Base-by-base conservation (phyloP, 768 basidiomycete genomes). In the Mycena epipterygia region DNA sequence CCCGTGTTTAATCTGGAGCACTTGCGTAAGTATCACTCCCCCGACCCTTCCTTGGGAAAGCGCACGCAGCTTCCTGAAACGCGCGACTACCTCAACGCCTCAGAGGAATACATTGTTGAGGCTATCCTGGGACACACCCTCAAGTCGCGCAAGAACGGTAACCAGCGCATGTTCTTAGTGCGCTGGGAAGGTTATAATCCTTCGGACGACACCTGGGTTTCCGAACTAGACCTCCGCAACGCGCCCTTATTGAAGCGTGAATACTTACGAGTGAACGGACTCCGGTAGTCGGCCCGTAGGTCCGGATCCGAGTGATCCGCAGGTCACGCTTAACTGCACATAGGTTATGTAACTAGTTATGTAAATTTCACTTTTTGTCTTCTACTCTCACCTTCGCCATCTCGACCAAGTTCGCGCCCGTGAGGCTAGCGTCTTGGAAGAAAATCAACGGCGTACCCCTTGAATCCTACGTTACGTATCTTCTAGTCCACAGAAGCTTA, bases 171-270 rank as follows among this genome's bases (percentile, higher is more conserved):
- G 30, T 73, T 49, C 51, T 33, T 33, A 35, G 48, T 62, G 7
- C 62, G 68, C 19, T 73, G 72, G 72, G 53, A 60, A 41, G 72
- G 72, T 2, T 73, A 53, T 41, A 58, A 56, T 8, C 37, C 64
- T 3, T 42, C 57, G 29, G 57, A 69, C 32, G 64, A 73, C 53
- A 17, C 68, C 16, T 73, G 72, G 72, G 59, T 70, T 16, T 58
- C 63, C 11, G 64, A 64, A 23, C 19, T 9, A 3, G 63, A 70
- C 48, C 60, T 73, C 2, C 55, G 68, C 29, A 69, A 73, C 48
- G 68, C 68, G n/a, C 14, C 73, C 71, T 37, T 63, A 3, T 49
- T 68, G 3, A 52, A 53, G 48, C 33, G 67, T 2, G 51, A 49
- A 19, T 68, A 68, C 33, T 30, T 46, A 3, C 2, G 17, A 1